These are phyloP conservation scores for Nannochloropsis granulata DNA, from an alignment of 108 stramenopile genomes.

Conservation along the genomic window DNA sequence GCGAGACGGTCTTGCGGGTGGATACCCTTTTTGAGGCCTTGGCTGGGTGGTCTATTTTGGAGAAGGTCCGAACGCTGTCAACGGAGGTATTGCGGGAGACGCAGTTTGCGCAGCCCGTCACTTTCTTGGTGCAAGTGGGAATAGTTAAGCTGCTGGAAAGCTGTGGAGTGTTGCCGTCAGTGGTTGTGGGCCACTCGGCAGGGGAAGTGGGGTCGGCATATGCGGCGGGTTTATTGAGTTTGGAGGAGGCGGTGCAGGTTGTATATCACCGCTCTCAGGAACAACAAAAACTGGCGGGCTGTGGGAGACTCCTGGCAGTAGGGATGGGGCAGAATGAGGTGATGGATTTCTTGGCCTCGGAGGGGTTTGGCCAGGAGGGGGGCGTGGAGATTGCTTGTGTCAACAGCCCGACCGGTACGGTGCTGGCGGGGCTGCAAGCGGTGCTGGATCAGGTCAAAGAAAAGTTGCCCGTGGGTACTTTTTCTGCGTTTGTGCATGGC, in stretches of 20 bases:
- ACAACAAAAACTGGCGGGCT: background rate
- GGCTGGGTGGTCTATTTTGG: background rate
- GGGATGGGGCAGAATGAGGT: background rate
- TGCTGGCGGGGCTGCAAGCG: background rate
- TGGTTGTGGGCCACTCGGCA: background rate
- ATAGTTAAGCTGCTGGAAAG: background rate
- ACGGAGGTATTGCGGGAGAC: background rate
- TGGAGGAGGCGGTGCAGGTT: background rate
- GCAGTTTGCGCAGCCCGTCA: background rate
- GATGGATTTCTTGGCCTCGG: background rate
- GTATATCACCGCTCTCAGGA: background rate
- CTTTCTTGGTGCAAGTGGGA: background rate
- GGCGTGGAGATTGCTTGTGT: background rate
- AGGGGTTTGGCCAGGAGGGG: background rate
- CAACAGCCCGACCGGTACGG: background rate
- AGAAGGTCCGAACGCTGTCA: background rate
- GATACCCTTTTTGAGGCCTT: background rate
- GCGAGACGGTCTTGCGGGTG: background rate
- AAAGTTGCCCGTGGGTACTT: background rate
- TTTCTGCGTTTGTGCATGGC: background rate
- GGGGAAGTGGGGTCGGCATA: background rate
- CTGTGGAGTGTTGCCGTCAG: background rate
- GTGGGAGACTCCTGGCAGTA: background rate
- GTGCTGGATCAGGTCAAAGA: background rate
- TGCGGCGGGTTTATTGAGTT: background rate